Evolutionary conservation across 306 rosid species (phyloP), one percentile per base, ranked within the genome.

Genomic region (Cyclanthera cordifolia): DNA sequence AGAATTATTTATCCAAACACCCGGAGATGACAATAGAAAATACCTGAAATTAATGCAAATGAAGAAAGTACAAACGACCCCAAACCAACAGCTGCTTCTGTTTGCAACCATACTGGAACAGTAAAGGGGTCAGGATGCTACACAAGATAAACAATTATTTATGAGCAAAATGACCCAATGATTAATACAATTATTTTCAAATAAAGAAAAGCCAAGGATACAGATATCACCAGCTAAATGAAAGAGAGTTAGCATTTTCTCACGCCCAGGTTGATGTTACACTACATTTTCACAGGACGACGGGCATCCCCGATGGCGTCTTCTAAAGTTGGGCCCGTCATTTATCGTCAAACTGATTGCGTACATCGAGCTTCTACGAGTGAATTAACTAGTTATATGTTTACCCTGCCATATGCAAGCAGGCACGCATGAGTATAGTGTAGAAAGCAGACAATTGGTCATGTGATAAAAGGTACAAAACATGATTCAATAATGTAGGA

Each of bases 211-310:
- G 67, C 8, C 48, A 59, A 59, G 47, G 47, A 59, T 30, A 32
- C 67, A 39, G 17, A 61, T 37, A 39, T 9, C 49, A 61, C 30
- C 30, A 39, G 50, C 50, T 61, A 39, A 61, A 34, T 10, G n/a
- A 61, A n/a, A n/a, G 68, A 61, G 49, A 39, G 68, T 61, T 37
- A 30, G 17, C 68, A 37, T 61, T 50, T 61, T 19, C 50, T 37
- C 10, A 11, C 30, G 17, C 17, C 28, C n/a, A 39, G 30, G 67
- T 32, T 32, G 67, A 59, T 17, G 13, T 19, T 61, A 37, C 68
- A 39, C 9, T 2, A 37, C 28, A 37, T 16, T 61, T 57, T 6
- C 16, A 10, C 34, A 43, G 52, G 5, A 5, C 1, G 19, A 21
- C 21, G 10, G 13, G 50, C 48, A 21, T 6, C 8, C 3, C 17